Conservation (phyloP, 1,284 basidiomycete genomes). For the Puccinia coronata region DNA sequence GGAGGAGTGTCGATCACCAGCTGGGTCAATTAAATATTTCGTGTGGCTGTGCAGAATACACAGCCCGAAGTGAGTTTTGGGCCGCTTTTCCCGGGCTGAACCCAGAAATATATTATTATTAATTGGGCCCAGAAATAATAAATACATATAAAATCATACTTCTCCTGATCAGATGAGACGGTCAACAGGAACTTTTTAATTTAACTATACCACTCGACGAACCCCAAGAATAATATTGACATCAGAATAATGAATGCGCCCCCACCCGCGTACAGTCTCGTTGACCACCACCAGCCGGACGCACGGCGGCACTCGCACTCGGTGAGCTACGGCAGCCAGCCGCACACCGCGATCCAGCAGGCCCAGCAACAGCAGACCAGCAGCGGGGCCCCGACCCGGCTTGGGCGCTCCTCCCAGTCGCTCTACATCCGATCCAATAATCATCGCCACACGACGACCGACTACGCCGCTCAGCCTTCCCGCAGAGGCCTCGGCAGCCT, state of each 20-base stretch:
- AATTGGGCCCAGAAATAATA: too few relatives aligned
- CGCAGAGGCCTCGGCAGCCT: slow-evolving; percentile 36
- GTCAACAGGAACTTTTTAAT: too few relatives aligned
- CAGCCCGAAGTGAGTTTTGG: too few relatives aligned
- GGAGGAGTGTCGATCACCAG: too few relatives aligned
- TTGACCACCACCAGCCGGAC: neutral
- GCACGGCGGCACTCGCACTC: neutral
- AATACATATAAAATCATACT: too few relatives aligned
- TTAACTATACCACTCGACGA: neutral
- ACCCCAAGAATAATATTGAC: neutral
- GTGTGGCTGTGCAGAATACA: too few relatives aligned
- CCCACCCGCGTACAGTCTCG: neutral
- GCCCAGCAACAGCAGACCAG: neutral
- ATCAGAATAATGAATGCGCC: neutral
- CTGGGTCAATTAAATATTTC: too few relatives aligned
- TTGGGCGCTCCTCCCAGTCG: neutral
- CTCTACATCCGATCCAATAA: neutral
- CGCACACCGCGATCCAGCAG: neutral
- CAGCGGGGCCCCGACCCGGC: neutral
- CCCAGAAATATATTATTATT: too few relatives aligned
- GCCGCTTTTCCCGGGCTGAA: too few relatives aligned
- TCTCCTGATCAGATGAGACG: too few relatives aligned
- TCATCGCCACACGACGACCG: neutral
- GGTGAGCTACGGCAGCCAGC: neutral
- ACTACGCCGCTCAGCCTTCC: neutral